A percentile compares a stretch with the other conserved stretches of the same genome.
Conservation (phyloP, 2,329 filamentous ascomycete genomes). For the Nothophaeocryptopus gaeumannii region DNA sequence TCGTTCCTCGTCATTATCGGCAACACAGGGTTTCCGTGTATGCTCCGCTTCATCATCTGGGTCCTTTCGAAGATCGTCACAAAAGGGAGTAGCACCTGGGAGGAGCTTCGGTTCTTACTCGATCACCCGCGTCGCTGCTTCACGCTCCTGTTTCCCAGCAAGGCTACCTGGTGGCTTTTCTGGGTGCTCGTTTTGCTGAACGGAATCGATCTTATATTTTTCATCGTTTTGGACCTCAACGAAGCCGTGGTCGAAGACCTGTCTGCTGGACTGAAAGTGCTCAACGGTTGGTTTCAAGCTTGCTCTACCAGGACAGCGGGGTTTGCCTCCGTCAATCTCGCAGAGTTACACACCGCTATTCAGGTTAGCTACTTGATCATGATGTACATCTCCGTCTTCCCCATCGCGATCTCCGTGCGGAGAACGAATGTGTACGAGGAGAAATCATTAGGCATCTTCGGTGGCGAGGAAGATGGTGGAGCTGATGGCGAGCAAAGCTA, state of each 20-base stretch:
- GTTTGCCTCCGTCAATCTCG: slow-evolving; percentile 76
- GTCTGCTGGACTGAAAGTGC: slow-evolving; percentile 69
- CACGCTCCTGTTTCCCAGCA: slow-evolving; percentile 84
- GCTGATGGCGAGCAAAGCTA: slow-evolving; percentile 69
- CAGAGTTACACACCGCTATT: slow-evolving; percentile 79
- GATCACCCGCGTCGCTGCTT: slow-evolving; percentile 96
- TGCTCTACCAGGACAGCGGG: slow-evolving; percentile 86
- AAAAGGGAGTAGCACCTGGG: slow-evolving; percentile 69
- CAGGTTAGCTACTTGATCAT: slow-evolving; percentile 94
- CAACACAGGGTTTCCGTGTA: slow-evolving; percentile 92
- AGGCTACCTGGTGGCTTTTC: slow-evolving; percentile 94
- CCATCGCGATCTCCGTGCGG: slow-evolving; percentile 91
- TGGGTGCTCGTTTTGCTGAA: slow-evolving; percentile 80
- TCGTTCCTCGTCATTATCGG: slow-evolving; percentile 89
- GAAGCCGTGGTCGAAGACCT: slow-evolving; percentile 65
- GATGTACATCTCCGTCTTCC: slow-evolving; percentile 99
- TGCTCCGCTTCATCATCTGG: slow-evolving; percentile 94
- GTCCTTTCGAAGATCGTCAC: slow-evolving; percentile 65
- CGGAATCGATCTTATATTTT: slow-evolving; percentile 80
- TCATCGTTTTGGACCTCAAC: slow-evolving; percentile 85
- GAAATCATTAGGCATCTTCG: slow-evolving; percentile 74
- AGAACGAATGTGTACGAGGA: slow-evolving; percentile 97
- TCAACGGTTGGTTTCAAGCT: slow-evolving; percentile 88
- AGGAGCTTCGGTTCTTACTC: slow-evolving; percentile 84
- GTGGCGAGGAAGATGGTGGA: slow-evolving; percentile 48